Evolutionary conservation across 148 eudicot species (phyloP).

Genomic region (Agrostemma githago): DNA sequence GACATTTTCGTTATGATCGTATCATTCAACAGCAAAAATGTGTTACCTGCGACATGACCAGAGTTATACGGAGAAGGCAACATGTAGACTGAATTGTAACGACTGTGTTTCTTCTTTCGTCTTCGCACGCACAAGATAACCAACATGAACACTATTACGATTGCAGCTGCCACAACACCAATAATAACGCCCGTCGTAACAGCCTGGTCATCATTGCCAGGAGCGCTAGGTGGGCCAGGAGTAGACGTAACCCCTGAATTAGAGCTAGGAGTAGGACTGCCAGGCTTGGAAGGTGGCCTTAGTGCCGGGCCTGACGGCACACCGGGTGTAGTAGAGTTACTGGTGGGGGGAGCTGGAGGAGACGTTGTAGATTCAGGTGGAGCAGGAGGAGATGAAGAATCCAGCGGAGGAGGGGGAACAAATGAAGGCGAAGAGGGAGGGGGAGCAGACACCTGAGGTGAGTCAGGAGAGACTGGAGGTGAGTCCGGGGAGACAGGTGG

Average conservation of each 20-base stretch:
- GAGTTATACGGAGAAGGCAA: conserved; percentile 44
- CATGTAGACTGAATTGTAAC: conserved; percentile 36
- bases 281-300: conserved; percentile 27
- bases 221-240: background rate
- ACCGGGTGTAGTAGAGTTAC: conserved; percentile 12
- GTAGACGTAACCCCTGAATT: conserved; percentile 20
- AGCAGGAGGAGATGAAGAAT: conserved; percentile 27
- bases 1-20: background rate
- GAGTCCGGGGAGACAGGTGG: conserved; percentile 1
- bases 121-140: conserved; percentile 47
- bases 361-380: conserved; percentile 33
- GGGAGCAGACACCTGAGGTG: conserved; percentile 3
- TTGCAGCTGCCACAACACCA: conserved; percentile 35
- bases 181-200: conserved; percentile 33
- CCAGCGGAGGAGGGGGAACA: background rate
- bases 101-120: conserved; percentile 46
- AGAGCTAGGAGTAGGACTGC: conserved; percentile 22
- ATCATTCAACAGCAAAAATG: conserved; percentile 6
- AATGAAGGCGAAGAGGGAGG: conserved; percentile 10
- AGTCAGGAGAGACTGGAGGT: conserved; percentile 11
- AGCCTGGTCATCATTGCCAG: conserved; percentile 24
- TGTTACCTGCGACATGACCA: conserved; percentile 66
- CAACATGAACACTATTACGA: conserved; percentile 35
- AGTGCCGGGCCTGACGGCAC: conserved; percentile 44
- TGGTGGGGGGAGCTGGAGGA: conserved; percentile 23